These are phyloP conservation scores for Cetraspora pellucida DNA, from an alignment of 192 early-diverging fungal species.

Conservation along the genomic window DNA sequence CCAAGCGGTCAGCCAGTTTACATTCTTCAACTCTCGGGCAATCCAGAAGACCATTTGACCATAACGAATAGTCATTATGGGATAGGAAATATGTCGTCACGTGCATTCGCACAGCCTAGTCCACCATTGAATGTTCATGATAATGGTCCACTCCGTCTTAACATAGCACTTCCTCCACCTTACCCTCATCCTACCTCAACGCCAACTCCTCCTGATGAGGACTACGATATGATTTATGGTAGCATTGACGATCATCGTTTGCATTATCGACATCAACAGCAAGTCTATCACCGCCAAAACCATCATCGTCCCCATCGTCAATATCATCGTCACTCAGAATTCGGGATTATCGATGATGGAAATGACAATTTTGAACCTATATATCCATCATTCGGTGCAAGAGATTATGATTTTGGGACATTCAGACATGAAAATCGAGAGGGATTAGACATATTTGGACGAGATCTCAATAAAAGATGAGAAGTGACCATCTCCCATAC, in stretches of 20 bases:
- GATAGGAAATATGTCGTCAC: background rate
- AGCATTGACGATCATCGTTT: background rate
- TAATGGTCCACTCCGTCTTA: background rate
- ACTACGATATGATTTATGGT: constrained; percentile 12
- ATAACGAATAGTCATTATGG: constrained; percentile 13
- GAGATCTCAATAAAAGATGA: constrained; percentile 5
- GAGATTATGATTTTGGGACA: background rate
- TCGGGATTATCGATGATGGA: background rate
- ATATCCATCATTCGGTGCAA: background rate
- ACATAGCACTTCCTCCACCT: constrained; percentile 8
- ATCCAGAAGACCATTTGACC: background rate
- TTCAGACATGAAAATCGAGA: background rate
- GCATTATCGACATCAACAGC: constrained; percentile 11
- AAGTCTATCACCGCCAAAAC: background rate
- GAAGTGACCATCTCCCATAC: background rate
- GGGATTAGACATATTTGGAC: constrained; percentile 10
- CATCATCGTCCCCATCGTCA: background rate
- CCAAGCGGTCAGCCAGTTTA: constrained; percentile 7
- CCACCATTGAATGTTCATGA: constrained; percentile 23
- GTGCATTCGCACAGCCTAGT: constrained; percentile 4
- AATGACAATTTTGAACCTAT: constrained; percentile 7
- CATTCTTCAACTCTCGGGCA: background rate
- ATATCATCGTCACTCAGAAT: background rate
- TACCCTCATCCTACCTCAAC: constrained; percentile 15
- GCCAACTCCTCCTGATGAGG: constrained; percentile 13